phyloP scores from a whole-genome alignment of 2,329 filamentous ascomycete genomes.

The Waltergamsia citrina region DNA sequence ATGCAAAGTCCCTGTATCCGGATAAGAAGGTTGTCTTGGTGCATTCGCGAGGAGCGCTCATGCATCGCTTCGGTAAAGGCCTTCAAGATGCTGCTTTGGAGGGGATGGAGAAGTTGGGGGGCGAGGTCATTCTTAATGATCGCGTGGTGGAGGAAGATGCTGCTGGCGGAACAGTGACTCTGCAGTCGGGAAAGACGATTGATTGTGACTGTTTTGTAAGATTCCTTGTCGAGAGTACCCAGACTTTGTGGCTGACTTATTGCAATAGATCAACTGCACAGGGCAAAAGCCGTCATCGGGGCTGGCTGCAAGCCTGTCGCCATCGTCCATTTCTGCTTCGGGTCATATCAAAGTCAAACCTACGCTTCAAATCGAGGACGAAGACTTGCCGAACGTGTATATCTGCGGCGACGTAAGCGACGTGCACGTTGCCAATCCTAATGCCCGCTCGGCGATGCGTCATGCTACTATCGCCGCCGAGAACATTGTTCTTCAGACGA shows the following conservation, averaged over 20 bases:
- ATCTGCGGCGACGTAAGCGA: constrained; percentile 56
- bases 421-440: constrained; percentile 33
- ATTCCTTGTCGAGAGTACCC: not conserved
- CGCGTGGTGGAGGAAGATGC: constrained; percentile 27
- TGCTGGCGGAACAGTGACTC: constrained; percentile 25
- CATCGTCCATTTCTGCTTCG: constrained; percentile 30
- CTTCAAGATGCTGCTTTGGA: constrained; percentile 28
- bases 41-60: constrained; percentile 38
- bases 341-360: constrained; percentile 43
- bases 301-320: constrained; percentile 32
- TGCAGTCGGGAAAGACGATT: constrained; percentile 33
- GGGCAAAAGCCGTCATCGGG: constrained; percentile 49
- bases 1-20: constrained; percentile 46
- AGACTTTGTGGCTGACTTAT: not conserved
- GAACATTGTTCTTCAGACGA: constrained; percentile 41
- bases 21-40: constrained; percentile 47
- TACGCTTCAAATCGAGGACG: constrained; percentile 46
- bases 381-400: constrained; percentile 41
- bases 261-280: constrained; percentile 44
- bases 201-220: constrained; percentile 41
- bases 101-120: constrained; percentile 33
- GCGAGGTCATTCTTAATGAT: constrained; percentile 42
- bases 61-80: constrained; percentile 40
- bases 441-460: constrained; percentile 42
- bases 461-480: constrained; percentile 43